phyloP scores from a whole-genome alignment of 768 basidiomycete genomes.

The Obba rivulosa region DNA sequence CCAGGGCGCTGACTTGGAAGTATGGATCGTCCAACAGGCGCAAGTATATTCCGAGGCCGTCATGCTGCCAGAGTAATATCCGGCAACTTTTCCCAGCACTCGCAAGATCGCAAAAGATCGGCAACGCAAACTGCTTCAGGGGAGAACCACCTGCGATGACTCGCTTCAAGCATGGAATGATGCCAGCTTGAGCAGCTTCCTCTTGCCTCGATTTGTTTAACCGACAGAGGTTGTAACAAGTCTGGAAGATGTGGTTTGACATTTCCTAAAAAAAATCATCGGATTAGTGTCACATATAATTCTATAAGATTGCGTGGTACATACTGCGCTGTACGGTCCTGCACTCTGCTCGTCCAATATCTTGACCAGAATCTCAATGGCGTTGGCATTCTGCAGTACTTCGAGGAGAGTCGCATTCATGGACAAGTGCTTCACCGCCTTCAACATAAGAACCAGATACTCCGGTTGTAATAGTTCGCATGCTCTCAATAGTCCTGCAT shows the following conservation, averaged over 20 bases:
- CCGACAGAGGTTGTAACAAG: conserved; percentile 93
- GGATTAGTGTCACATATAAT: too few species aligned
- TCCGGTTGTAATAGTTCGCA: conserved; percentile 87
- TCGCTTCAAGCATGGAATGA: conserved; percentile 85
- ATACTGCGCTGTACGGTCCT: conserved; percentile 75
- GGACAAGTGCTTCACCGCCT: conserved; percentile 93
- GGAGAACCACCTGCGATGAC: conserved; percentile 88
- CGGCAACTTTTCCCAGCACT: conserved; percentile 93
- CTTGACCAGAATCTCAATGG: conserved; percentile 84
- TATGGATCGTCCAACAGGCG: conserved; percentile 78
- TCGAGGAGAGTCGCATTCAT: conserved; percentile 90
- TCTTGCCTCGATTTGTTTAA: conserved; percentile 93
- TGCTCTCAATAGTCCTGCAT: conserved; percentile 77
- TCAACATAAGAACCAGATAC: conserved; percentile 82
- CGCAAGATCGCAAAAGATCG: conserved; percentile 94
- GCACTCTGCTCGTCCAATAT: conserved; percentile 78
- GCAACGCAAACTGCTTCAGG: conserved; percentile 93
- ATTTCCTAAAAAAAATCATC: conserved; percentile 64
- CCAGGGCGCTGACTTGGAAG: conserved; percentile 89
- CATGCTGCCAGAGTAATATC: conserved; percentile 86
- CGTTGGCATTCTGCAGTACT: conserved; percentile 92
- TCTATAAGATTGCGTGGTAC: conserved; percentile 22
- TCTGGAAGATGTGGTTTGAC: conserved; percentile 95
- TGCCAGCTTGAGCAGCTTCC: conserved; percentile 94
- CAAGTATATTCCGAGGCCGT: conserved; percentile 80